Conservation (phyloP, 768 basidiomycete genomes). For the Mycena floridula region DNA sequence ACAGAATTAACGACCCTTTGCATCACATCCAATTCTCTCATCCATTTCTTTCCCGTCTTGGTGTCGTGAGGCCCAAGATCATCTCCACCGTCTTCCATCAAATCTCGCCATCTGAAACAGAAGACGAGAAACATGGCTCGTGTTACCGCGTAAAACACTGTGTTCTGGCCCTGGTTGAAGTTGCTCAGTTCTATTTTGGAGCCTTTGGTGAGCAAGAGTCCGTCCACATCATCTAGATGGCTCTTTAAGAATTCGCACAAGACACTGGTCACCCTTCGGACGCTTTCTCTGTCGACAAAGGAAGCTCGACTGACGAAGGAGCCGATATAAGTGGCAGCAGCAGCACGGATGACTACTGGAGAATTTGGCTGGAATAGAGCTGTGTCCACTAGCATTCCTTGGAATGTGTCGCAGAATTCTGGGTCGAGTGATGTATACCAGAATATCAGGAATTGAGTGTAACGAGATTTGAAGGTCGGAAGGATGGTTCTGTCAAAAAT, state of each 20-base stretch:
- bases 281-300: constrained; percentile 72
- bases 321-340: constrained; percentile 91
- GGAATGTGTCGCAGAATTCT: constrained; percentile 88
- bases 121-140: constrained; percentile 96
- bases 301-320: constrained; percentile 86
- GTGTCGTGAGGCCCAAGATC: constrained; percentile 16
- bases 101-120: constrained; percentile 94
- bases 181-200: constrained; percentile 7
- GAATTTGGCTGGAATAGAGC: constrained; percentile 57
- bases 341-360: constrained; percentile 78
- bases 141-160: constrained; percentile 85
- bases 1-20: constrained; percentile 76
- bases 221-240: constrained; percentile 70
- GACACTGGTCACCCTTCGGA: constrained; percentile 70
- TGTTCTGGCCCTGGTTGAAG: constrained; percentile 36
- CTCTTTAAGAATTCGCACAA: constrained; percentile 80
- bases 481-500: constrained; percentile 94
- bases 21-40: constrained; percentile 69
- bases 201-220: constrained; percentile 26
- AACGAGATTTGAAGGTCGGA: constrained; percentile 93
- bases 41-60: constrained; percentile 63
- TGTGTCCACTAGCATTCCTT: constrained; percentile 89
- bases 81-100: constrained; percentile 51
- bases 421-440: constrained; percentile 90
- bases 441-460: constrained; percentile 96